These are phyloP conservation scores for Jackrogersella multiformis DNA, from an alignment of 495 filamentous ascomycete species.

Conservation along the genomic window DNA sequence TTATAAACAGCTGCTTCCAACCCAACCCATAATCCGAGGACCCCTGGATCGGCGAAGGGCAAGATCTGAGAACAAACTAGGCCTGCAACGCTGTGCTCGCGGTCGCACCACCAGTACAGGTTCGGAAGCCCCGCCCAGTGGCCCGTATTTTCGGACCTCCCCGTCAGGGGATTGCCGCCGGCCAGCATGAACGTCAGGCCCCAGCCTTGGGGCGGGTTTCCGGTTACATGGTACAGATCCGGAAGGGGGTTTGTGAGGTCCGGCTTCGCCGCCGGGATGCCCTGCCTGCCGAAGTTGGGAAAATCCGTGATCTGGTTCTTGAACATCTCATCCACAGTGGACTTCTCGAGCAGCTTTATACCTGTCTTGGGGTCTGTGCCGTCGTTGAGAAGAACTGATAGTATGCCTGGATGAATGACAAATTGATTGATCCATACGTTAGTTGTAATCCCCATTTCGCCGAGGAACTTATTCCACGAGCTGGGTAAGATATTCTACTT, in stretches of 20 bases:
- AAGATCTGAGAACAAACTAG: constrained; percentile 67
- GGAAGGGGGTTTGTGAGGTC: constrained; percentile 57
- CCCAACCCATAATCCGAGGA: constrained; percentile 51
- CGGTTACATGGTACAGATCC: constrained; percentile 61
- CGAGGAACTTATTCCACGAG: no score
- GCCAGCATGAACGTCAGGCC: constrained; percentile 65
- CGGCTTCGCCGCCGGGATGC: constrained; percentile 59
- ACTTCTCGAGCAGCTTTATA: constrained; percentile 54
- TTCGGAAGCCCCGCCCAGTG: constrained; percentile 70
- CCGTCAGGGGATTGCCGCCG: constrained; percentile 53
- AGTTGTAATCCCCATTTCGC: neutral
- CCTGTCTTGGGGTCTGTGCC: constrained; percentile 60
- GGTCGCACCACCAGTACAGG: constrained; percentile 69
- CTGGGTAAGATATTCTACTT: constrained; percentile 32
- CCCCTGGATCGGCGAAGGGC: constrained; percentile 61
- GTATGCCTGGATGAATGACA: constrained; percentile 16
- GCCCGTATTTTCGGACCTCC: constrained; percentile 57
- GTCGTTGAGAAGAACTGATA: constrained; percentile 61
- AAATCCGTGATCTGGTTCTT: constrained; percentile 66
- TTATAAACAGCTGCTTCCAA: constrained; percentile 52
- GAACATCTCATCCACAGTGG: constrained; percentile 68
- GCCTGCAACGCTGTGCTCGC: constrained; percentile 66
- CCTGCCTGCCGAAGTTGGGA: constrained; percentile 59
- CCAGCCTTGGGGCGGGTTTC: constrained; percentile 66
- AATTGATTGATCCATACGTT: neutral